A percentile compares a stretch with the other conserved stretches of the same genome.
Evolutionary conservation across 2,329 filamentous ascomycete species (phyloP).

Genomic region (Stagonosporopsis cucurbitacearum): DNA sequence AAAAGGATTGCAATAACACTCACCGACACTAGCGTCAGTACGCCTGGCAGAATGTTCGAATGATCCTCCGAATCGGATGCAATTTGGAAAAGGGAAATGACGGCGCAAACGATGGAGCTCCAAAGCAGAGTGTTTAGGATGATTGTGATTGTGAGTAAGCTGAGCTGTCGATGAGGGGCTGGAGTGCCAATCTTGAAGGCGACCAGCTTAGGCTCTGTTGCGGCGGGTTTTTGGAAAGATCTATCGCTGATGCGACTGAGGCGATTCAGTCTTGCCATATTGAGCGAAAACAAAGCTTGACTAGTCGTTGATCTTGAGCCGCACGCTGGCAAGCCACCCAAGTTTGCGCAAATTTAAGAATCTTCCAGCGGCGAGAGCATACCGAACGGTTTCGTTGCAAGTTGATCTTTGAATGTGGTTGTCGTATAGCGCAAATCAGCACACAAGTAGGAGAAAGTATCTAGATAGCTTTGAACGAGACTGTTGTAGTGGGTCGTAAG

Average conservation of each 20-base stretch:
- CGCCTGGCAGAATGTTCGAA: conserved; percentile 38
- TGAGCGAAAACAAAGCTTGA: not conserved
- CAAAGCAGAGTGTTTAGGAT: conserved; percentile 46
- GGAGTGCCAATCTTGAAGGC: conserved; percentile 5
- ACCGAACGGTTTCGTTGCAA: not conserved
- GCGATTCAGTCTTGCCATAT: conserved; percentile 10
- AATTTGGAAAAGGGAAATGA: conserved; percentile 40
- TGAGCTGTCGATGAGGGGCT: conserved; percentile 39
- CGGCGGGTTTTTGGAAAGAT: not conserved
- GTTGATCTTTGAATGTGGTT: not conserved
- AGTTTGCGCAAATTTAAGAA: not conserved
- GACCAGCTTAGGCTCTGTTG: conserved; percentile 3
- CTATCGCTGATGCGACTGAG: conserved; percentile 7
- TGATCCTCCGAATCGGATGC: conserved; percentile 36
- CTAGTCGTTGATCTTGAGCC: not conserved
- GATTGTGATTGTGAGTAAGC: conserved; percentile 43
- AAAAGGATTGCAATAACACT: conserved; percentile 4
- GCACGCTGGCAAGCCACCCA: not conserved
- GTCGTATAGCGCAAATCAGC: not conserved
- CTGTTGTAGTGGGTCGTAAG: not conserved
- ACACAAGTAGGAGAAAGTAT: not conserved
- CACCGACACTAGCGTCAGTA: conserved; percentile 45
- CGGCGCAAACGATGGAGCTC: conserved; percentile 39
- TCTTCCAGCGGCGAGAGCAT: conserved; percentile 1
- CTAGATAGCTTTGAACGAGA: not conserved